A percentile compares a stretch with the other conserved stretches of the same genome.
Evolutionary conservation across 768 basidiomycete species (phyloP).

Genomic region (Termitomyces sp.): DNA sequence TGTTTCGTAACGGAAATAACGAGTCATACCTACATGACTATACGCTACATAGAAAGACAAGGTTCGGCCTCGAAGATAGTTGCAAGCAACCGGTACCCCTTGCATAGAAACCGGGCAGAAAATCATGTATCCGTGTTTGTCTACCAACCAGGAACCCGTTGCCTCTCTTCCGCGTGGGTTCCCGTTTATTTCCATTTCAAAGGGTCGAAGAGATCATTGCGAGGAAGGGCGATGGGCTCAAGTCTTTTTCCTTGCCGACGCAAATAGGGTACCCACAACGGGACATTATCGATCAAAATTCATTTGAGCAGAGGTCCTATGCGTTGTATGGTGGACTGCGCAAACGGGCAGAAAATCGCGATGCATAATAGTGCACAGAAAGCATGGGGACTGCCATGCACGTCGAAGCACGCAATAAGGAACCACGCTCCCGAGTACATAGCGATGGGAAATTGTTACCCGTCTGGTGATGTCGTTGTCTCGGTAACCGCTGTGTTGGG

Average conservation of each 20-base stretch:
- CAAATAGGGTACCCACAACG: background rate
- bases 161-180: background rate
- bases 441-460: constrained; percentile 1
- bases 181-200: constrained; percentile 1
- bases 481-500: constrained; percentile 18
- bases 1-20: background rate
- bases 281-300: constrained; percentile 5
- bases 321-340: background rate
- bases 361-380: background rate
- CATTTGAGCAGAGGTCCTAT: background rate
- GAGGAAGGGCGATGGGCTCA: background rate
- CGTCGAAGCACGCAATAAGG: background rate
- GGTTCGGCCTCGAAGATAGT: background rate
- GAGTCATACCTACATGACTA: background rate
- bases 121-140: constrained; percentile 6
- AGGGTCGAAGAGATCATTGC: background rate
- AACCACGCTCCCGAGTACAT: constrained; percentile 8
- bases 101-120: constrained; percentile 8
- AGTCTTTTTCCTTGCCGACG: constrained; percentile 1
- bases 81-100: background rate
- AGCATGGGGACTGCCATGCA: constrained; percentile 1
- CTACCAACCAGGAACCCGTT: constrained; percentile 12
- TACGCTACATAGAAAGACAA: background rate
- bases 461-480: constrained; percentile 14
- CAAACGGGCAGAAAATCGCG: background rate